Percentiles rank a stretch among this genome's conserved stretches.
phyloP scores from a whole-genome alignment of 371 early-diverging fungal genomes.

The Apophysomyces elegans region DNA sequence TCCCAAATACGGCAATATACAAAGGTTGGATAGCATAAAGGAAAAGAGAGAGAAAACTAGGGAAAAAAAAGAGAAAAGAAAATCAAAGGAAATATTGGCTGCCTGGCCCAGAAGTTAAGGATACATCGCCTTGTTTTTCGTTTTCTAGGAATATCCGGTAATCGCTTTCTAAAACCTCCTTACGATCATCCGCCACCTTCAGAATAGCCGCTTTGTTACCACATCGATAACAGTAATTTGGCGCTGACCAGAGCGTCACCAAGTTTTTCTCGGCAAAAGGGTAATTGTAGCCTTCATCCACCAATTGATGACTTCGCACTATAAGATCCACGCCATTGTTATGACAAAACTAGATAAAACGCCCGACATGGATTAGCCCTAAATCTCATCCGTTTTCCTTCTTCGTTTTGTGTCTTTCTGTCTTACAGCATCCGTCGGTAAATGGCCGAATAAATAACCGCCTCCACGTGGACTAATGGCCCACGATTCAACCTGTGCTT shows the following conservation, averaged over 20 bases:
- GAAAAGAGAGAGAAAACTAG: too few species aligned
- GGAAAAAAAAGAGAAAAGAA: background rate
- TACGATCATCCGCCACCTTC: constrained; percentile 81
- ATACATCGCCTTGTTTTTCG: constrained; percentile 53
- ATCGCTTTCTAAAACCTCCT: constrained; percentile 78
- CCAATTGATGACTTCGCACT: constrained; percentile 96
- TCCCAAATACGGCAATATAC: too few species aligned
- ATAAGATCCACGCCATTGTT: constrained; percentile 94
- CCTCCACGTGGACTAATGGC: constrained; percentile 98
- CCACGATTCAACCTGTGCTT: constrained; percentile 95
- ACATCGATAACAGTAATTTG: constrained; percentile 99
- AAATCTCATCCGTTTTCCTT: background rate
- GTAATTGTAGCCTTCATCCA: constrained; percentile 97
- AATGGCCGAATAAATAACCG: constrained; percentile 97
- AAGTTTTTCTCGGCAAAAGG: constrained; percentile 95
- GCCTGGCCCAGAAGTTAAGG: constrained; percentile 40
- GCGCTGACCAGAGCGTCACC: constrained; percentile 99
- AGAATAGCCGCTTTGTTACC: constrained; percentile 98
- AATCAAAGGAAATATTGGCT: constrained; percentile 50
- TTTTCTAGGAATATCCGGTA: constrained; percentile 87
- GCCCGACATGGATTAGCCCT: background rate
- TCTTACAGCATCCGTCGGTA: constrained; percentile 81
- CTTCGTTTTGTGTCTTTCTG: background rate
- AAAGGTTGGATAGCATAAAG: too few species aligned
- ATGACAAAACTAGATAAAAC: constrained; percentile 82